Evolutionary conservation across 192 early-diverging fungal species (phyloP).

Genomic region (Podila minutissima): DNA sequence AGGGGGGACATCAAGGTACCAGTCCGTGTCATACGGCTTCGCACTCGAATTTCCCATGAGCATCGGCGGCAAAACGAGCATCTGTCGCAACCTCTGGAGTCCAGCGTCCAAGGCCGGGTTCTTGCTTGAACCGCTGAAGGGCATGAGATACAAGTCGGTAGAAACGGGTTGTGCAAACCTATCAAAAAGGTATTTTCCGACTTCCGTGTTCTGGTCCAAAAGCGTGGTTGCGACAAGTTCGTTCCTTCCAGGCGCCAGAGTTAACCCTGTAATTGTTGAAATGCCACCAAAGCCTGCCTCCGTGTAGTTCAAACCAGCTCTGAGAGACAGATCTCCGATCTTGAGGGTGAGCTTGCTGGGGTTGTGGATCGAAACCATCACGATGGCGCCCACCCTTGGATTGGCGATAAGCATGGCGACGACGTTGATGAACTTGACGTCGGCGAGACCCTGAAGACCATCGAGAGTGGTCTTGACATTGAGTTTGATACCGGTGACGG

Average conservation of each 20-base stretch:
- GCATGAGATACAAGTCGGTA: neutral
- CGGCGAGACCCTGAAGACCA: slow-evolving; percentile 34
- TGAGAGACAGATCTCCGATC: slow-evolving; percentile 17
- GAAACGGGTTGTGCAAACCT: neutral
- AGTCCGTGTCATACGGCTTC: neutral
- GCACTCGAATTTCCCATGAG: neutral
- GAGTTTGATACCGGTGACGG: slow-evolving; percentile 48
- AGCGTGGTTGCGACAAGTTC: neutral
- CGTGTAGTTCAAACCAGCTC: neutral
- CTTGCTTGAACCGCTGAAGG: neutral
- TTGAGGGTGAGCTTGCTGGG: slow-evolving; percentile 9
- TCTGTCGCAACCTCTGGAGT: neutral
- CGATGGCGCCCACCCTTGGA: neutral
- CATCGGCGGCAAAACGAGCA: neutral
- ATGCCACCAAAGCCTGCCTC: neutral
- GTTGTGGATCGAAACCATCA: neutral
- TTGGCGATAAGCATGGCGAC: neutral
- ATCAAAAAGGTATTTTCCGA: neutral
- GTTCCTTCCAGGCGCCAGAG: slow-evolving; percentile 22
- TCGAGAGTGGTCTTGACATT: slow-evolving; percentile 43
- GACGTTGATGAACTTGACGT: neutral
- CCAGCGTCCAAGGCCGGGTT: slow-evolving; percentile 19
- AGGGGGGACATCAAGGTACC: neutral
- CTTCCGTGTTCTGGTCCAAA: no score
- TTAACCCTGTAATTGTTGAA: neutral